phyloP scores from a whole-genome alignment of 2,329 filamentous ascomycete genomes.

The Amylocarpus encephaloides region DNA sequence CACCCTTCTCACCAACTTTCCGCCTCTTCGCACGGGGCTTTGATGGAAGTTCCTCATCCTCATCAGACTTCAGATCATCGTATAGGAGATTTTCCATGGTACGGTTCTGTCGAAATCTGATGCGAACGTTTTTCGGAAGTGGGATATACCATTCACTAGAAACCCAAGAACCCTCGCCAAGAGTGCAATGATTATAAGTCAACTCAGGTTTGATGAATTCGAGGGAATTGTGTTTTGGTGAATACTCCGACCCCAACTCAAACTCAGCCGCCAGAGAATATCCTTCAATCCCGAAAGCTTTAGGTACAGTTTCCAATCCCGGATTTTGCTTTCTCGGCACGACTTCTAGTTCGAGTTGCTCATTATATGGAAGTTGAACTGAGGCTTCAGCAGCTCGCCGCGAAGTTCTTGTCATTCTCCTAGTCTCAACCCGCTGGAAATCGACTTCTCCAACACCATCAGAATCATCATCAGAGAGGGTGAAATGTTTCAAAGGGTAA shows the following conservation, averaged over 20 bases:
- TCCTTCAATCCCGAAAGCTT: slow-evolving; percentile 11
- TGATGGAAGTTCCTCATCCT: slow-evolving; percentile 7
- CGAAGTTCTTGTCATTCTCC: not conserved
- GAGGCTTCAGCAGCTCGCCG: slow-evolving; percentile 1
- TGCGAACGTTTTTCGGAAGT: slow-evolving; percentile 1
- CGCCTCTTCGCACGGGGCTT: slow-evolving; percentile 1
- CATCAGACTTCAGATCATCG: slow-evolving; percentile 33
- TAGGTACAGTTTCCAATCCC: slow-evolving; percentile 24
- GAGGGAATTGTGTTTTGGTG: not conserved
- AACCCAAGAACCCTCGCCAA: slow-evolving; percentile 16
- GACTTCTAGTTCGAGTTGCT: slow-evolving; percentile 19
- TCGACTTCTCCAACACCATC: not conserved
- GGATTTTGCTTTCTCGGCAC: slow-evolving; percentile 17
- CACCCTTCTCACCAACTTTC: not conserved
- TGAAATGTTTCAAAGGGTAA: too few species aligned
- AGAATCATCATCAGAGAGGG: not conserved
- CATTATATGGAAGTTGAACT: slow-evolving; percentile 17
- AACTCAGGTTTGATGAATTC: slow-evolving; percentile 3
- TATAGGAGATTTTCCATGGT: slow-evolving; percentile 40
- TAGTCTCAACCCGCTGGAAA: not conserved
- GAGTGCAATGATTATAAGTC: slow-evolving; percentile 2
- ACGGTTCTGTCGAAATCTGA: slow-evolving; percentile 30
- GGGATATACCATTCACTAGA: not conserved
- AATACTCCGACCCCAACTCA: not conserved
- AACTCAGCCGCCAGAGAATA: not conserved